A percentile compares a stretch with the other conserved stretches of the same genome.
phyloP scores from a whole-genome alignment of 2,329 filamentous ascomycete genomes.

The Fusarium burgessii region DNA sequence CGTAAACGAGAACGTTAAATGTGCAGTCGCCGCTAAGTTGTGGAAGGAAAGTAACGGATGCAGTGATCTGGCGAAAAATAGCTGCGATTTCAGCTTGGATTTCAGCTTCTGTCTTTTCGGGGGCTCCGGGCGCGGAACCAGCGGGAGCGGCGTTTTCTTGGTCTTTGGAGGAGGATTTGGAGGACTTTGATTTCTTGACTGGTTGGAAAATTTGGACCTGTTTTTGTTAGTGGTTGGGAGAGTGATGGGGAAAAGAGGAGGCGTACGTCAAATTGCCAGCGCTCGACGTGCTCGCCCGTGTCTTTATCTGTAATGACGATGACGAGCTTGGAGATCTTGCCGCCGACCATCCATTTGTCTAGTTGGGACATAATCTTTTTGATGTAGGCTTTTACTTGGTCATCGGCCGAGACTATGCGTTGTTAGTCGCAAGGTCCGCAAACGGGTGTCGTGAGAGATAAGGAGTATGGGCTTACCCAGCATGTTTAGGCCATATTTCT shows the following conservation, averaged over 20 bases:
- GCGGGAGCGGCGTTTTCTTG: constrained; percentile 76
- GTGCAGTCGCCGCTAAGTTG: constrained; percentile 92
- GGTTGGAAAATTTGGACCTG: constrained; percentile 35
- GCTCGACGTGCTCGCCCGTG: constrained; percentile 93
- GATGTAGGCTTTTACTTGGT: constrained; percentile 99
- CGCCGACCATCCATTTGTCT: constrained; percentile 96
- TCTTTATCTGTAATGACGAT: constrained; percentile 98
- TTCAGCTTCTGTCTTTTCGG: constrained; percentile 89
- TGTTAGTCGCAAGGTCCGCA: constrained; percentile 15
- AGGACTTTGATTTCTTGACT: constrained; percentile 55
- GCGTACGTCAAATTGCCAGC: constrained; percentile 95
- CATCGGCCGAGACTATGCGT: constrained; percentile 82
- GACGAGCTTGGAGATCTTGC: constrained; percentile 97
- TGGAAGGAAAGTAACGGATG: constrained; percentile 95
- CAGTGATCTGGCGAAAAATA: constrained; percentile 97
- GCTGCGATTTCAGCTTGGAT: constrained; percentile 97
- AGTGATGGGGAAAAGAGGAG: neutral
- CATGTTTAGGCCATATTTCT: constrained; percentile 99
- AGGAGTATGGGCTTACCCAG: constrained; percentile 67
- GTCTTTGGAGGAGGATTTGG: constrained; percentile 65
- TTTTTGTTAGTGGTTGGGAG: constrained; percentile 9
- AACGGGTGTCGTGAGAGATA: rapidly evolving
- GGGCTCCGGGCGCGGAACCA: constrained; percentile 41
- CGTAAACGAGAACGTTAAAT: constrained; percentile 98
- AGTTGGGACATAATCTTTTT: constrained; percentile 99